Evolutionary conservation across 1,284 basidiomycete genomes (phyloP).

Genomic region (Cryptococcus amylolentus): DNA sequence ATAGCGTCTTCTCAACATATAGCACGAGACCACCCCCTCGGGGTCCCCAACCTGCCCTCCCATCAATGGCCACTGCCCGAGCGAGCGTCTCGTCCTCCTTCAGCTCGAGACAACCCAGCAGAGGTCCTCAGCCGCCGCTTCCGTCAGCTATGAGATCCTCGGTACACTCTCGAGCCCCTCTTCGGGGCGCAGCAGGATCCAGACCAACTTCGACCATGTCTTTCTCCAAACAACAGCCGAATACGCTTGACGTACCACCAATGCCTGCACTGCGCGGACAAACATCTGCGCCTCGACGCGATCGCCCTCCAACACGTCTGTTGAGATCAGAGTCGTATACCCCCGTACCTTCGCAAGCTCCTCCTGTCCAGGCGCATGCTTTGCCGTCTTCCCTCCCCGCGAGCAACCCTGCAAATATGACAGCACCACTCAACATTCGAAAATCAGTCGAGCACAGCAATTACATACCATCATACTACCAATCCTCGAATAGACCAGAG

Average conservation of each 20-base stretch:
- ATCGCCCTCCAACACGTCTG: neutral
- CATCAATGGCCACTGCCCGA: neutral
- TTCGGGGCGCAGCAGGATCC: neutral
- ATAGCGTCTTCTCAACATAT: neutral
- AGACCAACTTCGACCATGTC: neutral
- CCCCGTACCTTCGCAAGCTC: neutral
- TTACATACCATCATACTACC: conserved; percentile 5
- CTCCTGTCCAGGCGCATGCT: too few species aligned
- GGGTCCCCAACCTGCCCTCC: neutral
- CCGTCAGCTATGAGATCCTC: neutral
- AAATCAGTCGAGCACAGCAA: conserved; percentile 1
- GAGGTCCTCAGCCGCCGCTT: neutral
- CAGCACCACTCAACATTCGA: conserved; percentile 2
- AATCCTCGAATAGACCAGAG: neutral
- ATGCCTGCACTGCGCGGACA: neutral
- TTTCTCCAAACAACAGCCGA: neutral
- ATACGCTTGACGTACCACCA: neutral
- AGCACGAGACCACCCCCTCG: neutral
- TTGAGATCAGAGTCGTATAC: neutral
- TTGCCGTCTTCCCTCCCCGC: neutral
- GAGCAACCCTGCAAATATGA: neutral
- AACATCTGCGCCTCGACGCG: neutral
- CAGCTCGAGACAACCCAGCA: neutral
- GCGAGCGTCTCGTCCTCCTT: neutral
- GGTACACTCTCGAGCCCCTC: neutral